phyloP scores from a whole-genome alignment of 2,329 filamentous ascomycete genomes.

The Diaporthe humulicola region DNA sequence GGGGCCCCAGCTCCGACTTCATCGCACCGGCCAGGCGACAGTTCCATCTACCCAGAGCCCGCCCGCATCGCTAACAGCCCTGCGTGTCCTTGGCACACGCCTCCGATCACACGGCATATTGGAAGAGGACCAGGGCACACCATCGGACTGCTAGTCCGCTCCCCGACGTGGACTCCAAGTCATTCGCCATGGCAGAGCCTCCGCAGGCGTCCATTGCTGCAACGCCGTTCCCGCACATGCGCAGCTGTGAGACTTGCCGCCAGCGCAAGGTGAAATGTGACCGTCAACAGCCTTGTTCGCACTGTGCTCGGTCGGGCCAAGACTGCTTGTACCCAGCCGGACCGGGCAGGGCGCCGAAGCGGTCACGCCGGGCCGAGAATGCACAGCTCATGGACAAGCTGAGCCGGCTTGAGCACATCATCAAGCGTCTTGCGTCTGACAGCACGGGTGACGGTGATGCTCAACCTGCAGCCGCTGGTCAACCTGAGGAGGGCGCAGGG shows the following conservation, averaged over 20 bases:
- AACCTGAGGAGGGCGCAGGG: background rate
- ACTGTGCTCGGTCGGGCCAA: conserved; percentile 30
- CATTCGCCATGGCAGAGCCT: conserved; percentile 14
- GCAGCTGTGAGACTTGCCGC: conserved; percentile 38
- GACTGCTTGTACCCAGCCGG: conserved; percentile 39
- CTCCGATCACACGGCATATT: no score
- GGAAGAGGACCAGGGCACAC: background rate
- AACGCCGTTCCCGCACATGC: background rate
- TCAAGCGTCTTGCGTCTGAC: conserved; percentile 32
- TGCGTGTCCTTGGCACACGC: background rate
- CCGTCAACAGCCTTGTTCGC: conserved; percentile 34
- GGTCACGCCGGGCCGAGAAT: conserved; percentile 28
- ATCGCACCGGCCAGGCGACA: background rate
- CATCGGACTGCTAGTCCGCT: no score
- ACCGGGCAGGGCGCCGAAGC: conserved; percentile 41
- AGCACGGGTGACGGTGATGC: background rate
- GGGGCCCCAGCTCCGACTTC: conserved; percentile 5
- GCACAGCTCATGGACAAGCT: conserved; percentile 37
- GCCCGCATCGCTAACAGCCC: background rate
- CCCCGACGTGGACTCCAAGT: no score
- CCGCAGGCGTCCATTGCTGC: background rate
- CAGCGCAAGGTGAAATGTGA: conserved; percentile 39
- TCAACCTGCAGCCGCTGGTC: background rate
- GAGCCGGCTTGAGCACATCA: conserved; percentile 34
- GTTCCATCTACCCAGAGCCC: background rate